Conservation (phyloP, 371 early-diverging fungal genomes). For the Nosema muscidifuracis region DNA sequence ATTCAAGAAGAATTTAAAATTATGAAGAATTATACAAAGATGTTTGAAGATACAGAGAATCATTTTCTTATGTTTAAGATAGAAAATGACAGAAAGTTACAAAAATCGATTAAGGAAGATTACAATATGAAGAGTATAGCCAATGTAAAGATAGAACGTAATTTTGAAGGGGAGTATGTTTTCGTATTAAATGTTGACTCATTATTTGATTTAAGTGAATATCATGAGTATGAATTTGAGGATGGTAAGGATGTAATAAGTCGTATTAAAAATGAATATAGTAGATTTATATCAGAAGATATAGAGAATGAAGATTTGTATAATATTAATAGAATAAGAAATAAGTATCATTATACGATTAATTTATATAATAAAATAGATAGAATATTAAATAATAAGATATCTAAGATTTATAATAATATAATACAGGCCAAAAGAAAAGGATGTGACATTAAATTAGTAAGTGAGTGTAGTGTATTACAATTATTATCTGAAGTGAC, state of each 20-base stretch:
- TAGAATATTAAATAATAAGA: conserved; percentile 19
- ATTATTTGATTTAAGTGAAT: conserved; percentile 12
- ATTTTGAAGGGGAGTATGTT: neutral
- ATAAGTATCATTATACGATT: neutral
- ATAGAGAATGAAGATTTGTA: neutral
- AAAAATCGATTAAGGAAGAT: conserved; percentile 31
- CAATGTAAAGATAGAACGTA: neutral
- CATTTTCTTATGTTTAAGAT: conserved; percentile 24
- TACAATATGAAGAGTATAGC: neutral
- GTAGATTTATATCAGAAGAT: neutral
- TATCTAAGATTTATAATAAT: conserved; percentile 18
- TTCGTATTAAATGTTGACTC: conserved; percentile 31
- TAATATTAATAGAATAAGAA: neutral
- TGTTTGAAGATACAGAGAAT: conserved; percentile 38
- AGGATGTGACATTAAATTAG: conserved; percentile 10
- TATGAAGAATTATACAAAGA: conserved; percentile 38
- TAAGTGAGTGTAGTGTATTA: neutral
- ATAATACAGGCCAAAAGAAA: conserved; percentile 20
- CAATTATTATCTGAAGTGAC: conserved; percentile 30
- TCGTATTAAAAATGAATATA: neutral
- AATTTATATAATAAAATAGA: conserved; percentile 23
- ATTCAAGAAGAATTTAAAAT: conserved; percentile 21
- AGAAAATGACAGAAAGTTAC: conserved; percentile 24
- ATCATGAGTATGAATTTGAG: neutral
- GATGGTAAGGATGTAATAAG: neutral